Conservation (phyloP, 2,329 filamentous ascomycete genomes). For the Lasiodiplodia hormozganensis region DNA sequence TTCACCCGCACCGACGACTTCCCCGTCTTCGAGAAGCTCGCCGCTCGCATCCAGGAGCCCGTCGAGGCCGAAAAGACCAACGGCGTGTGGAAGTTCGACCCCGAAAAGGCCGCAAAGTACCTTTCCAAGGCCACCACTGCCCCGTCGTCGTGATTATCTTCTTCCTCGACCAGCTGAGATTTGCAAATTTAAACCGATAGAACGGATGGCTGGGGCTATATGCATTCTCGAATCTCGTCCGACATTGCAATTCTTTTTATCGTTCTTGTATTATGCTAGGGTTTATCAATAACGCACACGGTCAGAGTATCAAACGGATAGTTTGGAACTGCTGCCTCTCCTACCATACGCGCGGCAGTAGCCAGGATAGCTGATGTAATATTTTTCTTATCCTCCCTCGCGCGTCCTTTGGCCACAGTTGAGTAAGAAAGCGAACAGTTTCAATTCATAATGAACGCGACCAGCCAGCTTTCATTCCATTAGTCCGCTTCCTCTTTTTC, state of each 20-base stretch:
- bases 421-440: neutral
- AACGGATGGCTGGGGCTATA: neutral
- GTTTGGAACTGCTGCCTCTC: neutral
- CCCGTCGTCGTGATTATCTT: slow-evolving; percentile 3
- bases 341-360: neutral
- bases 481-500: neutral
- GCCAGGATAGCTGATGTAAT: neutral
- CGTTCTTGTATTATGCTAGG: neutral
- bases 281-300: neutral
- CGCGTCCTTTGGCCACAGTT: neutral
- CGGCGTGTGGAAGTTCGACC: slow-evolving; percentile 74
- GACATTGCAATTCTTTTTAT: neutral
- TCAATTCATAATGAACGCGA: neutral
- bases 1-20: slow-evolving; percentile 62
- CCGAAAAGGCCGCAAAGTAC: slow-evolving; percentile 50
- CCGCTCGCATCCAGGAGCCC: slow-evolving; percentile 52
- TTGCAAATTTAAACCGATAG: neutral
- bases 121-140: slow-evolving; percentile 15
- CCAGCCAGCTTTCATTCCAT: neutral
- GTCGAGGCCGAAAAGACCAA: slow-evolving; percentile 71
- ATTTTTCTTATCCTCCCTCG: neutral
- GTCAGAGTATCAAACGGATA: neutral
- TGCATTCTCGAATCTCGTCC: neutral
- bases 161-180: neutral
- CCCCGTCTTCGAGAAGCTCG: slow-evolving; percentile 57